Conservation (phyloP, 352 stramenopile species). For the Phytophthora sojae region DNA sequence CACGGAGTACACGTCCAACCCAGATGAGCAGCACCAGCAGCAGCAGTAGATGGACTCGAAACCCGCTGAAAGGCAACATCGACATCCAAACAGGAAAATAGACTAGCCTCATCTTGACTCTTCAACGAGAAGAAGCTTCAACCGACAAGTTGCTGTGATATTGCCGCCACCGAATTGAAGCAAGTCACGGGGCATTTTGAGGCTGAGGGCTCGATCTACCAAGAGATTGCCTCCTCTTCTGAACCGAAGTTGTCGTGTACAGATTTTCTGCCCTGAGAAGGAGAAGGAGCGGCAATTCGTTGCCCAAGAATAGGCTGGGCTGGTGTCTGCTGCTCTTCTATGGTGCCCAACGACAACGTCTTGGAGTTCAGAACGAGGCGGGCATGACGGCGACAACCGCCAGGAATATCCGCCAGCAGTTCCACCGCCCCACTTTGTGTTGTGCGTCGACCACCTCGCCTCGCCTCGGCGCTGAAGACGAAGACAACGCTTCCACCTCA, state of each 20-base stretch:
- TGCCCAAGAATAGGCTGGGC: slow-evolving; percentile 29
- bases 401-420: slow-evolving; percentile 34
- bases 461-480: not conserved
- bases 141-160: too few species aligned
- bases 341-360: slow-evolving; percentile 10
- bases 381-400: slow-evolving; percentile 3
- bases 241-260: slow-evolving; percentile 9
- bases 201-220: not conserved
- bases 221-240: slow-evolving; percentile 1
- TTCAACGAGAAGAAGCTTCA: too few species aligned
- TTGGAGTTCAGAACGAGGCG: slow-evolving; percentile 28
- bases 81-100: not conserved
- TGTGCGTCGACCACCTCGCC: not conserved
- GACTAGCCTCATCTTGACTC: not conserved
- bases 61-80: not conserved
- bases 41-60: not conserved
- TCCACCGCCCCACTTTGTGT: not conserved
- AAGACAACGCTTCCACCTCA: slow-evolving; percentile 1
- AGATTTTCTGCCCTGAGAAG: slow-evolving; percentile 2
- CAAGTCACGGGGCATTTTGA: not conserved
- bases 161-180: not conserved
- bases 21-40: slow-evolving; percentile 7
- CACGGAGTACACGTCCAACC: slow-evolving; percentile 42
- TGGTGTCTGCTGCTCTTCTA: not conserved
- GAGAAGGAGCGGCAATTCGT: slow-evolving; percentile 17